Evolutionary conservation across 805 yeast genomes (phyloP).

Genomic region (Priceomyces melissophilus): DNA sequence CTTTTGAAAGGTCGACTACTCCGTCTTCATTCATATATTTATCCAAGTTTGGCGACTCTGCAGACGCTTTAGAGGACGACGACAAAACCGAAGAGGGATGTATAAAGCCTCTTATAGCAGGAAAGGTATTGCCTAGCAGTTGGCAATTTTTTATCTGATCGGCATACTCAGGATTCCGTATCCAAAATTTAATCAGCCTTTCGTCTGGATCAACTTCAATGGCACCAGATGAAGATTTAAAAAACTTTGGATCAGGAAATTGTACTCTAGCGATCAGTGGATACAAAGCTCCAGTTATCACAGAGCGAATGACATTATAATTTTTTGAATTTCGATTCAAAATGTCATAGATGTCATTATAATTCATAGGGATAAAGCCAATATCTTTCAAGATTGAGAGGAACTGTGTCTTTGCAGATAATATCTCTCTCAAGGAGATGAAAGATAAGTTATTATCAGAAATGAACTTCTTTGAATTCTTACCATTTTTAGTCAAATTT

Average conservation of each 20-base stretch:
- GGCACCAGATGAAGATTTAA: slow-evolving; percentile 71
- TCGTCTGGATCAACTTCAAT: slow-evolving; percentile 86
- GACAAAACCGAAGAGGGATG: slow-evolving; percentile 86
- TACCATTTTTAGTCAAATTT: slow-evolving; percentile 15
- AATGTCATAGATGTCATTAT: slow-evolving; percentile 20
- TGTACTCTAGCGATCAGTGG: slow-evolving; percentile 83
- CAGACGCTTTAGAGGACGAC: slow-evolving; percentile 31
- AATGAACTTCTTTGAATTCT: slow-evolving; percentile 42
- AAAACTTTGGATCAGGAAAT: slow-evolving; percentile 74
- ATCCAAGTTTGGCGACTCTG: slow-evolving; percentile 9
- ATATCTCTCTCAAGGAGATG: slow-evolving; percentile 64
- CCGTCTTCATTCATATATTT: slow-evolving; percentile 40
- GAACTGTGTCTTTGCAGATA: slow-evolving; percentile 68
- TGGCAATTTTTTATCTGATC: slow-evolving; percentile 11
- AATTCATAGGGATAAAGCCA: slow-evolving; percentile 66
- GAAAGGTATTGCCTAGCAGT: slow-evolving; percentile 26
- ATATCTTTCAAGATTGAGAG: slow-evolving; percentile 68
- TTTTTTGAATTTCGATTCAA: slow-evolving; percentile 51
- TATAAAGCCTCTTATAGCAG: slow-evolving; percentile 70
- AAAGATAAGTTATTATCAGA: slow-evolving; percentile 59
- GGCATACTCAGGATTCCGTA: slow-evolving; percentile 55
- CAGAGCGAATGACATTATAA: slow-evolving; percentile 53
- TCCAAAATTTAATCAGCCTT: slow-evolving; percentile 65
- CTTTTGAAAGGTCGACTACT: slow-evolving; percentile 28
- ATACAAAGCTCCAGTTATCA: slow-evolving; percentile 76